Evolutionary conservation across 257 asterid genomes (phyloP).

Genomic region (Voacanga thouarsii): DNA sequence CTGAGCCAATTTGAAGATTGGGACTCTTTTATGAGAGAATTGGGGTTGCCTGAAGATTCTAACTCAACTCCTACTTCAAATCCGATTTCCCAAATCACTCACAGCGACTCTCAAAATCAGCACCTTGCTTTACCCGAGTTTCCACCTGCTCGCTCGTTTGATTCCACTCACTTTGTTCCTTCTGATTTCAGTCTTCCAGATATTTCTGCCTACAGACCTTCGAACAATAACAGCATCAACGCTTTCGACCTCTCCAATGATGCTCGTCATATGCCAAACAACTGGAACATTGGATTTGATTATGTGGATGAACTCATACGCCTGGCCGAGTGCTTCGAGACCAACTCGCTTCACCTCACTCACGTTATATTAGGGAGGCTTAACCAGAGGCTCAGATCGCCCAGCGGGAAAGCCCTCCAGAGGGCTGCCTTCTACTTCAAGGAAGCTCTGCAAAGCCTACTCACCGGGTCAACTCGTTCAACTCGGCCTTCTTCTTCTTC

Average conservation of each 20-base stretch:
- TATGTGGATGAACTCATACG: slow-evolving; percentile 81
- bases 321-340: slow-evolving; percentile 82
- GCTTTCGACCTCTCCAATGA: slow-evolving; percentile 31
- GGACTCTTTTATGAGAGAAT: slow-evolving; percentile 84
- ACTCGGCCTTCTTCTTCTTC: slow-evolving; percentile 44
- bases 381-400: slow-evolving; percentile 63
- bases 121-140: slow-evolving; percentile 40
- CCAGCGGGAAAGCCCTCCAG: slow-evolving; percentile 70
- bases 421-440: slow-evolving; percentile 93
- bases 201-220: slow-evolving; percentile 26
- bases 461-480: slow-evolving; percentile 59
- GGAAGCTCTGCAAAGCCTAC: slow-evolving; percentile 77
- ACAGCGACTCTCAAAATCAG: slow-evolving; percentile 33
- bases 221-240: slow-evolving; percentile 20
- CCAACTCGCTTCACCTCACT: slow-evolving; percentile 73
- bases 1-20: slow-evolving; percentile 64
- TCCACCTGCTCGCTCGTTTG: slow-evolving; percentile 40
- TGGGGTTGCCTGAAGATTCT: slow-evolving; percentile 68
- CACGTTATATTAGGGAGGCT: slow-evolving; percentile 75
- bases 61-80: slow-evolving; percentile 1
- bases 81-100: slow-evolving; percentile 15
- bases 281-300: slow-evolving; percentile 54
- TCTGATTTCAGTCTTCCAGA: slow-evolving; percentile 51
- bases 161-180: slow-evolving; percentile 38
- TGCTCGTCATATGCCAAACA: slow-evolving; percentile 13